Base-by-base conservation (phyloP, 2,329 filamentous ascomycete species). In the Calonectria honghensis region DNA sequence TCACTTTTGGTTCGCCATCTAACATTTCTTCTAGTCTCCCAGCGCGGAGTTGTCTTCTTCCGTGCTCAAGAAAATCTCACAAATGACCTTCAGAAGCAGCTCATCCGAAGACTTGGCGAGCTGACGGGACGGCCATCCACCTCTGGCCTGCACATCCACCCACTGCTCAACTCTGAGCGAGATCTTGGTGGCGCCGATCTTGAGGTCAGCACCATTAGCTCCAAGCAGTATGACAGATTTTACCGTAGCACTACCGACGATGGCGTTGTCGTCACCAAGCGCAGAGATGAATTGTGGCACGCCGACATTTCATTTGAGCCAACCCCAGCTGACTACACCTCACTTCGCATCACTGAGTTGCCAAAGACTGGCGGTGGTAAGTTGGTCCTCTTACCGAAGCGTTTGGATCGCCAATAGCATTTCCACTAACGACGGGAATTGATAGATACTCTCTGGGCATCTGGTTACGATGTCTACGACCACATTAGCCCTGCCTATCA, bases 11-110 rank as follows among this genome's bases (percentile, higher is more conserved):
- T 16, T 11, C 11, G 4, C n/a, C 1, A 9, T 16, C 59, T 57
- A 32, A 67, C 32, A 18, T 5, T 14, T 13, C 32, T 32, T 52
- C 32, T 41, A 93, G 92, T 94, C 77, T 94, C 93, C 1, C 90
- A 91, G 74, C 90, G 93, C 0, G 93, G 93, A 13, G 93, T 94
- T 4, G 92, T 94, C 39, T 94, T 94, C 85, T 93, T 94, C 85
- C 90, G 92, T 27, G 88, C 90, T 37, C 93, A 95, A 76, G 87
- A 93, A 80, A 85, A 87, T 45, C 83, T 94, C 48, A 89, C 88
- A 76, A 89, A 93, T 80, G 90, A 91, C 1, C 87, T 93, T 2
- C 92, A 94, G 79, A 95, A 95, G 84, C 85, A 92, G 69, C 87
- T 95, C 0, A 90, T 92, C 27, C 88, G 93, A 61, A 87, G 89